Evolutionary conservation across 352 stramenopile species (phyloP), one percentile per base, ranked within the genome.

Genomic region (Globisporangium recalcitrans): DNA sequence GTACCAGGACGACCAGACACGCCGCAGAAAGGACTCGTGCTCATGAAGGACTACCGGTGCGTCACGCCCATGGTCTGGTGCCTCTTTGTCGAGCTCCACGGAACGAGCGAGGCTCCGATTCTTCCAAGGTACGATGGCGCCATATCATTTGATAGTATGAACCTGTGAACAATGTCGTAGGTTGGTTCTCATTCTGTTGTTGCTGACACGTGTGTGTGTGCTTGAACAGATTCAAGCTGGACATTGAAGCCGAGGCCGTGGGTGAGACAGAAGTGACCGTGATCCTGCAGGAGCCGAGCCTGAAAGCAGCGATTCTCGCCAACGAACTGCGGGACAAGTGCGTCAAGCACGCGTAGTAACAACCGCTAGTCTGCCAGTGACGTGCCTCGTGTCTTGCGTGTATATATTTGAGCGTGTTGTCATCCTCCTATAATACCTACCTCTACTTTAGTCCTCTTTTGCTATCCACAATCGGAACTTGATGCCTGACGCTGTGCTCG

Each of bases 1-100:
- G 49, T 62, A n/a, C 52, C 62, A 3, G 80, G 80, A 1, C 70
- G 78, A 0, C 57, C 71, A 13, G 78, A 84, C n/a, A 68, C 69
- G 26, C 67, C 79, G 7, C 77, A 74, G 13, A 29, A 69, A 13
- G 74, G 62, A 0, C 71, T 92, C 0, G 60, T 72, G 61, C 55
- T 85, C 44, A 69, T 63, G 14, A 83, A 75, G 52, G 69, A 92
- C 68, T 92, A 83, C 42, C 80, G 80, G 8, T 79, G 79, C 53
- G 81, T 92, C n/a, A 72, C 81, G 1, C 80, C 83, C n/a, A 85
- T 91, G 70, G 74, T 92, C 32, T 92, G 79, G 79, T 81, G 77
- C 52, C 60, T 92, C 21, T 68, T 92, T 16, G 56, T 66, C 22
- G 79, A 85, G 62, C 70, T 92, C 16, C 78, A 92, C 40, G 81